Conservation (phyloP, 2,329 filamentous ascomycete species). For the Seiridium unicorne region DNA sequence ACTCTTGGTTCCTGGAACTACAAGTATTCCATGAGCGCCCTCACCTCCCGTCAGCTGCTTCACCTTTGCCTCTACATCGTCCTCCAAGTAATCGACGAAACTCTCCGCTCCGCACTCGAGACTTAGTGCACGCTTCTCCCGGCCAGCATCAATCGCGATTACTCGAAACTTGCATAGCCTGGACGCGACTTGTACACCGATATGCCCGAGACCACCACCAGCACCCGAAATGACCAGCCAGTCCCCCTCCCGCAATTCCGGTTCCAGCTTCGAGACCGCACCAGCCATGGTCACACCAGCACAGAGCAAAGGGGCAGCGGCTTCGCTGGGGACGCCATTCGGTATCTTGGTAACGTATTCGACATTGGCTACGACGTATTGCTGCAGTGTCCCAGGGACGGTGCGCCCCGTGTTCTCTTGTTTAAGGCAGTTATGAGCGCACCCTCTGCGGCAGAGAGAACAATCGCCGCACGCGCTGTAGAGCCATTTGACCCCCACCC, state of each 20-base stretch:
- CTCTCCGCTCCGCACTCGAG: not conserved
- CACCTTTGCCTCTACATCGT: not conserved
- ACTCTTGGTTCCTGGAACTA: not conserved
- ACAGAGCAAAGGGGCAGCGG: not conserved
- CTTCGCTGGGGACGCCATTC: not conserved
- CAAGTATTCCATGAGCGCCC: not conserved
- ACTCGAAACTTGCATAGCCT: not conserved
- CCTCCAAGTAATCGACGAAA: not conserved
- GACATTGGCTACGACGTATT: not conserved
- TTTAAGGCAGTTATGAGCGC: not conserved
- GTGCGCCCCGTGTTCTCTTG: not conserved
- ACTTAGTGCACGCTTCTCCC: not conserved
- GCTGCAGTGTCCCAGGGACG: not conserved
- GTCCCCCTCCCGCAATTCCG: not conserved
- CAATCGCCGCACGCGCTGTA: not conserved
- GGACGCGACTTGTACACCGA: not conserved
- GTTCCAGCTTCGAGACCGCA: not conserved
- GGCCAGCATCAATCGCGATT: not conserved
- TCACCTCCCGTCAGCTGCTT: not conserved
- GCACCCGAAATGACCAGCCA: not conserved
- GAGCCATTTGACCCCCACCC: constrained; percentile 1
- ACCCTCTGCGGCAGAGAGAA: not conserved
- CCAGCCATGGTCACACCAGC: not conserved
- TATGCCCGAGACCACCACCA: not conserved
- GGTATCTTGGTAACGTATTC: not conserved